Conservation (phyloP, 2,329 filamentous ascomycete genomes). For the Colletotrichum sp. region DNA sequence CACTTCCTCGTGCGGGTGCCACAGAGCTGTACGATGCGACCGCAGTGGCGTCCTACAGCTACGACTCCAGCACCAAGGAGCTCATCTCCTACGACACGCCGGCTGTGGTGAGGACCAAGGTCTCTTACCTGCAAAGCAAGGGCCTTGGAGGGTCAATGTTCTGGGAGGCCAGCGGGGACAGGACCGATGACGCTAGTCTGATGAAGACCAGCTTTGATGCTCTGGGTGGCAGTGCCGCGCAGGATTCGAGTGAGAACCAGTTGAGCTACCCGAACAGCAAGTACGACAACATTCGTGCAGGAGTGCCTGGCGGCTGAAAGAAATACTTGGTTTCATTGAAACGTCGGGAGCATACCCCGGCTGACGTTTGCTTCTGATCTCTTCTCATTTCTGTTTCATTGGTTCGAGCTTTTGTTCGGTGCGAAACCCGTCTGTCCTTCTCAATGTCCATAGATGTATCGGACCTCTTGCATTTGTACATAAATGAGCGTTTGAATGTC, state of each 20-base stretch:
- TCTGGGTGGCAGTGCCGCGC: constrained; percentile 42
- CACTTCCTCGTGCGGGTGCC: constrained; percentile 67
- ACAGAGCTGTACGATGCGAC: constrained; percentile 60
- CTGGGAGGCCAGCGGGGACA: constrained; percentile 81
- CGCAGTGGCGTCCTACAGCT: constrained; percentile 72
- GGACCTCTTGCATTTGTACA: too few species aligned
- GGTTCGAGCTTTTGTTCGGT: too few species aligned
- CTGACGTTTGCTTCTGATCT: too few species aligned
- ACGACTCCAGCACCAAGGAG: constrained; percentile 62
- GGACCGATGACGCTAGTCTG: constrained; percentile 62
- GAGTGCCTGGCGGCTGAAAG: constrained; percentile 24
- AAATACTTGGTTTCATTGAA: too few species aligned
- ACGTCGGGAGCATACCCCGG: too few species aligned
- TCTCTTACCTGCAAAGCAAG: constrained; percentile 64
- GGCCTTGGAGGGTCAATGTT: constrained; percentile 82
- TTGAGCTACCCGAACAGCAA: constrained; percentile 57
- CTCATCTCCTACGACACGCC: constrained; percentile 78
- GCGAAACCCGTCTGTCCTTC: too few species aligned
- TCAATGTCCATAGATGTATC: too few species aligned
- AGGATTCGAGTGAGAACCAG: constrained; percentile 54
- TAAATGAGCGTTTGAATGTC: too few species aligned
- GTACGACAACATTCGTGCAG: constrained; percentile 58
- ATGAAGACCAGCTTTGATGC: constrained; percentile 52
- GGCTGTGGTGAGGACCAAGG: constrained; percentile 65
- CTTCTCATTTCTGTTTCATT: too few species aligned